phyloP scores from a whole-genome alignment of 2,329 filamentous ascomycete species.

The Cercospora janseana region DNA sequence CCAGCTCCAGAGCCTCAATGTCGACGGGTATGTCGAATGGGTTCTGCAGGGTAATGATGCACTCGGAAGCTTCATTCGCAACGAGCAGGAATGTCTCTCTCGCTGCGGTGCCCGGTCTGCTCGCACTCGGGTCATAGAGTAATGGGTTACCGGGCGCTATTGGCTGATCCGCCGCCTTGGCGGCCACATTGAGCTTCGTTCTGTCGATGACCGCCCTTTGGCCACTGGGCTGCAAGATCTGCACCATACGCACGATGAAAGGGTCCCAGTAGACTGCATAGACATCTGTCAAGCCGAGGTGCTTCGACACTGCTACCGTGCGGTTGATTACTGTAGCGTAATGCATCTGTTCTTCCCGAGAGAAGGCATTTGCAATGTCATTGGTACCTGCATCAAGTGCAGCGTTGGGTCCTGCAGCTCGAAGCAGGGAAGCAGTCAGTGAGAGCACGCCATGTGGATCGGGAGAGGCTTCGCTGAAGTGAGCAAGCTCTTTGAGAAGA shows the following conservation, averaged over 20 bases:
- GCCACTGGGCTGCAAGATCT: conserved; percentile 54
- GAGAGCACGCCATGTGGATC: conserved; percentile 87
- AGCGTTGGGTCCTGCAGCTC: conserved; percentile 66
- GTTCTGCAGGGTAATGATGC: conserved; percentile 84
- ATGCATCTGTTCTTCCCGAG: conserved; percentile 75
- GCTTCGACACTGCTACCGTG: conserved; percentile 73
- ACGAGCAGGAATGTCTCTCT: conserved; percentile 66
- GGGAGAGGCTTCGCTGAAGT: conserved; percentile 88
- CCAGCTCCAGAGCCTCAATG: conserved; percentile 75
- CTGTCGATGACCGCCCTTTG: conserved; percentile 26
- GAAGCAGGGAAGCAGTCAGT: conserved; percentile 79
- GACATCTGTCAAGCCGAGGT: conserved; percentile 67
- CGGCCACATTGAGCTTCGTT: conserved; percentile 22
- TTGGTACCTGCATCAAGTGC: conserved; percentile 29
- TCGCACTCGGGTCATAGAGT: conserved; percentile 90
- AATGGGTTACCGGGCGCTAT: conserved; percentile 65
- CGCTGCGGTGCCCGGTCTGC: conserved; percentile 57
- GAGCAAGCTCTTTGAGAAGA: conserved; percentile 83
- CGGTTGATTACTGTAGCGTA: conserved; percentile 83
- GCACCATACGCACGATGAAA: conserved; percentile 78
- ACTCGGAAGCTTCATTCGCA: conserved; percentile 72
- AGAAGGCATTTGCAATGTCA: conserved; percentile 17
- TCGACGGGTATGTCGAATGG: conserved; percentile 91
- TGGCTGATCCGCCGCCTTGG: conserved; percentile 15
- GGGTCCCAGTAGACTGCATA: conserved; percentile 95